Percentiles rank a stretch among this genome's conserved stretches.
These are phyloP conservation scores for Blastomyces parvus DNA, from an alignment of 2,329 filamentous ascomycete species.

Conservation along the genomic window DNA sequence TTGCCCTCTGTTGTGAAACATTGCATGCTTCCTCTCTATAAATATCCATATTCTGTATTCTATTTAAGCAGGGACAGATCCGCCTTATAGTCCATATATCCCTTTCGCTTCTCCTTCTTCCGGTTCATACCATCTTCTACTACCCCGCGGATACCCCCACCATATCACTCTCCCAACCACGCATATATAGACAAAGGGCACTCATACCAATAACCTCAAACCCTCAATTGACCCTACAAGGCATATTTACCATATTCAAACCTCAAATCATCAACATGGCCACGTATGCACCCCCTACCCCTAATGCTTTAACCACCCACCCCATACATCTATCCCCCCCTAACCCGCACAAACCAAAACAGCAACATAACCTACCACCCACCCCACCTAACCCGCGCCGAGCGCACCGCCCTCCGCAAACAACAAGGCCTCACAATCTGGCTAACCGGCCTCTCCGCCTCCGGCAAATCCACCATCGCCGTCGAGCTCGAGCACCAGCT, in stretches of 20 bases:
- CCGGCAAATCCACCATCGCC: slow-evolving; percentile 93
- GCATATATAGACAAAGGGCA: no score
- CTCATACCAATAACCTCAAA: not conserved
- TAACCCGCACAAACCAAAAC: slow-evolving; percentile 4
- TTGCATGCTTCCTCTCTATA: not conserved
- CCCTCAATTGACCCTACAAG: not conserved
- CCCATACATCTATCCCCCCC: slow-evolving; percentile 10
- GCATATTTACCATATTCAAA: not conserved
- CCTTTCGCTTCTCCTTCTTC: not conserved
- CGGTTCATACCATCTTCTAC: not conserved
- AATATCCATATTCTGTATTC: not conserved
- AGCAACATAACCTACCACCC: slow-evolving; percentile 43
- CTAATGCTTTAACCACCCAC: not conserved
- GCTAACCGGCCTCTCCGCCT: slow-evolving; percentile 94
- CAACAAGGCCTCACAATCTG: slow-evolving; percentile 92
- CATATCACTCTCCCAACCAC: not conserved
- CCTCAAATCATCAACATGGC: slow-evolving; percentile 9
- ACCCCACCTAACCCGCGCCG: slow-evolving; percentile 32
- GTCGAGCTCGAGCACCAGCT: slow-evolving; percentile 96
- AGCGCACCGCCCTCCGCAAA: slow-evolving; percentile 48
- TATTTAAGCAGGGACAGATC: not conserved
- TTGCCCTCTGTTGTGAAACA: not conserved
- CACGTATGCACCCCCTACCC: slow-evolving; percentile 12
- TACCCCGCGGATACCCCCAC: not conserved
- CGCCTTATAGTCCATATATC: not conserved